Evolutionary conservation across 78 protist species (phyloP).

Genomic region (Neovahlkampfia damariscottae): DNA sequence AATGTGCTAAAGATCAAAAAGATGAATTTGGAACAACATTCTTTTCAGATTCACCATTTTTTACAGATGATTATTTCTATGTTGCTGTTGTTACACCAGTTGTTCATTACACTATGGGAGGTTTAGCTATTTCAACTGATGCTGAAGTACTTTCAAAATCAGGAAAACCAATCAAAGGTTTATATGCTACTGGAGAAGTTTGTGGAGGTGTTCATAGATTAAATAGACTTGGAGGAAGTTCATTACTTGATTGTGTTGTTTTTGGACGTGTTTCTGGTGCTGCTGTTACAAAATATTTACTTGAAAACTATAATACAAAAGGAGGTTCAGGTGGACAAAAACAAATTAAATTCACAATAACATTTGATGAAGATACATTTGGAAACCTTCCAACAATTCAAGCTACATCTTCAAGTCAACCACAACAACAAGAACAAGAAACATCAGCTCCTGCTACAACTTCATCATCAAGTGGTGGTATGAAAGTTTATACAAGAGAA

Average conservation of each 20-base stretch:
- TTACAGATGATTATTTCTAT: conserved; percentile 19
- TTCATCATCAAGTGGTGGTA: neutral
- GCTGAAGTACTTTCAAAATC: conserved; percentile 11
- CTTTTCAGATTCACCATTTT: conserved; percentile 22
- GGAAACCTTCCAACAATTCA: conserved; percentile 16
- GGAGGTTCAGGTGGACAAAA: neutral
- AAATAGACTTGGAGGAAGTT: conserved; percentile 75
- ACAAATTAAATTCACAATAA: neutral
- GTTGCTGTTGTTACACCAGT: conserved; percentile 52
- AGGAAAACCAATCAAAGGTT: conserved; percentile 32
- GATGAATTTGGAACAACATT: conserved; percentile 50
- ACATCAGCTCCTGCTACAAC: neutral
- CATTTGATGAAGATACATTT: too few relatives aligned
- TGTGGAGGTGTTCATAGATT: conserved; percentile 81
- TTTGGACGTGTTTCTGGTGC: conserved; percentile 49
- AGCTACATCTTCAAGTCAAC: neutral
- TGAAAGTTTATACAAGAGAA: conserved; percentile 36
- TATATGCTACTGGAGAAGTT: conserved; percentile 76
- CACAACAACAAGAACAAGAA: neutral
- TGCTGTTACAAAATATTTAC: conserved; percentile 5
- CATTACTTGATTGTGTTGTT: conserved; percentile 72
- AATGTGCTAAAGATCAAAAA: conserved; percentile 2
- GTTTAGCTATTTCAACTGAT: conserved; percentile 18
- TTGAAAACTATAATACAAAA: neutral
- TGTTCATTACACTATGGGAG: conserved; percentile 81